These are phyloP conservation scores for Mycena belliarum DNA, from an alignment of 768 basidiomycete genomes.

Conservation along the genomic window DNA sequence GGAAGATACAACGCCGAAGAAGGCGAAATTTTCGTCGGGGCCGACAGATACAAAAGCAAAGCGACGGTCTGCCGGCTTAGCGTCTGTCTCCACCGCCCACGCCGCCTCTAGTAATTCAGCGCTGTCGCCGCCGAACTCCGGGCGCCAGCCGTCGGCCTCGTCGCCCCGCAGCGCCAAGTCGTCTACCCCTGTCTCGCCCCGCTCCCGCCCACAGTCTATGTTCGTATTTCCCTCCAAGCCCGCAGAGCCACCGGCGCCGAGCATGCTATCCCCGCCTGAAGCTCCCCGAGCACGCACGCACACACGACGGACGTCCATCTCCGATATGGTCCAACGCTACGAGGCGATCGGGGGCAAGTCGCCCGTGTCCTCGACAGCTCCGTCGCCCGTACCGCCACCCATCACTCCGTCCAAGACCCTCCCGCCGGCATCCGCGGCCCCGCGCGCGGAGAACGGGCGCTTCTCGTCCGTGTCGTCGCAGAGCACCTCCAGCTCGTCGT, in stretches of 20 bases:
- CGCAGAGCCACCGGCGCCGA: constrained; percentile 36
- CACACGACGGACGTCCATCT: constrained; percentile 72
- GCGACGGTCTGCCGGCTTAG: constrained; percentile 18
- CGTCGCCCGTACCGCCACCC: constrained; percentile 33
- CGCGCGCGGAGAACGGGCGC: constrained; percentile 17
- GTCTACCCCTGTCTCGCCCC: constrained; percentile 36
- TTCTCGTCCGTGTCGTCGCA: constrained; percentile 16
- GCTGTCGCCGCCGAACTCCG: constrained; percentile 25
- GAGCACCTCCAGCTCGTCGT: constrained; percentile 12
- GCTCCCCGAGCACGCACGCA: constrained; percentile 42
- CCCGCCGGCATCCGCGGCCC: too few relatives aligned
- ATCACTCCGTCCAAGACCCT: constrained; percentile 25
- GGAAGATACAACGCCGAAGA: constrained; percentile 20
- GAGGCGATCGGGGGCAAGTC: constrained; percentile 62
- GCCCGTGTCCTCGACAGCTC: constrained; percentile 20
- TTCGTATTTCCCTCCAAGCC: constrained; percentile 64
- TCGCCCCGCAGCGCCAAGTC: constrained; percentile 18
- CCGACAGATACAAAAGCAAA: constrained; percentile 18
- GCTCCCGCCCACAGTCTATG: constrained; percentile 81
- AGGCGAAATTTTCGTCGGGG: constrained; percentile 10
- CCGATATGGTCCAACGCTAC: constrained; percentile 83
- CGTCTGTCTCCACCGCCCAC: constrained; percentile 7
- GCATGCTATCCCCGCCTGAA: constrained; percentile 45
- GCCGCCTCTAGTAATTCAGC: not conserved
- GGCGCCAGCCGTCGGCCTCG: constrained; percentile 14